Evolutionary conservation across 2,329 filamentous ascomycete genomes (phyloP), one percentile per base, ranked within the genome.

Genomic region (Paecilomyces dactylethromorphus): DNA sequence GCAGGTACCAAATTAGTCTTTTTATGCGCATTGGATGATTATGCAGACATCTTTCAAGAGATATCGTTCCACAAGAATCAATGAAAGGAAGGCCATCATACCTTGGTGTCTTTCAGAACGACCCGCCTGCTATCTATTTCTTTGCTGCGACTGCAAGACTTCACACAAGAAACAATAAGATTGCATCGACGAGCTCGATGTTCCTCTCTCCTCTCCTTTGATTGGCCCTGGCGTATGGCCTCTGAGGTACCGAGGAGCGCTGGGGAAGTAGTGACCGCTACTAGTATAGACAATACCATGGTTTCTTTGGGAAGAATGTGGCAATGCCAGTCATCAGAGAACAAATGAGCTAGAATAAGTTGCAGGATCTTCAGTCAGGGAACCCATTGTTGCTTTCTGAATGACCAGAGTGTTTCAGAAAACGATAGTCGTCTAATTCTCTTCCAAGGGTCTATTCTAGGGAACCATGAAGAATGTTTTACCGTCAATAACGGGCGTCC

Each of bases 151-250:
- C 70, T 68, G 2, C 79, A 81, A 1, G 76, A 71, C 51, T 76
- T 76, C 12, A 78, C 71, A 56, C 79, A 82, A 31, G 71, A 76
- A 22, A 77, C 76, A 18, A 80, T 71, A 31, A 82, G 72, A 64
- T 81, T 81, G 60, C 75, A 81, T 33, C 78, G 74, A 18, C 78
- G 76, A 4, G 77, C 76, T 12, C 79, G 77, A 67, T 82, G 80
- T 62, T 81, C 78, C 69, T 81, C 79, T 60, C 75, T 72, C 61
- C 77, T 76, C 54, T 77, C 78, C 60, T 82, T 79, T 11, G 74
- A 71, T 61, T 81, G 79, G 12, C 77, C 78, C 69, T 82, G 79
- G 3, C 77, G 74, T 58, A 82, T 80, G 3, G 79, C 77, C 67
- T 82, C 80, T 60, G 78, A 75, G 0, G 76, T 79, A 8, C 77